phyloP scores from a whole-genome alignment of 805 yeast species.

The Candida palmyrensis region DNA sequence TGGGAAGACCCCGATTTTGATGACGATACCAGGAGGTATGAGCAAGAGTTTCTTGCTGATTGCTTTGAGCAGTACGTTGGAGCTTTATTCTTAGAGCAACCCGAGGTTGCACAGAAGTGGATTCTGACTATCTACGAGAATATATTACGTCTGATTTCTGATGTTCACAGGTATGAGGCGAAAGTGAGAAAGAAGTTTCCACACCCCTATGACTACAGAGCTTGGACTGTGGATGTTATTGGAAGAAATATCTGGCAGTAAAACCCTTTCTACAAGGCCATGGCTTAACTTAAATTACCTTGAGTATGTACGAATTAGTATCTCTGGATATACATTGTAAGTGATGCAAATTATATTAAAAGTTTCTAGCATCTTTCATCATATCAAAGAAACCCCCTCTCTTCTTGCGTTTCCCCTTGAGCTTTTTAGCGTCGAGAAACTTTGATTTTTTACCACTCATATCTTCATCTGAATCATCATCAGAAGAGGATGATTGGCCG shows the following conservation, averaged over 20 bases:
- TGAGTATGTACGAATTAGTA: not conserved
- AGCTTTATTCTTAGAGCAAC: slow-evolving; percentile 34
- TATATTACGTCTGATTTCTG: slow-evolving; percentile 24
- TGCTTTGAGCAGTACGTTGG: slow-evolving; percentile 40
- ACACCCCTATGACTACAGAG: slow-evolving; percentile 19
- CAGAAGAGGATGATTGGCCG: slow-evolving; percentile 1
- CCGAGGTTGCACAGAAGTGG: slow-evolving; percentile 29
- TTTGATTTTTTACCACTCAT: slow-evolving; percentile 10
- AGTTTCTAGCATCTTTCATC: slow-evolving; percentile 24
- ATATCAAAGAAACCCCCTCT: slow-evolving; percentile 25
- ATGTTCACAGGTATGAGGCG: slow-evolving; percentile 5
- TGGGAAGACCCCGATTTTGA: slow-evolving; percentile 8
- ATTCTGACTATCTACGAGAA: slow-evolving; percentile 25
- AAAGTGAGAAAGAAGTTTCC: slow-evolving; percentile 8
- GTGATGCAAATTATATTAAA: slow-evolving; percentile 1
- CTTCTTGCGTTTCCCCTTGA: slow-evolving; percentile 14
- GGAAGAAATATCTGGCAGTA: slow-evolving; percentile 20
- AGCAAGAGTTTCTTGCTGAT: slow-evolving; percentile 39
- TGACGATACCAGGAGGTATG: slow-evolving; percentile 21
- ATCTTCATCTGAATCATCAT: slow-evolving; percentile 8
- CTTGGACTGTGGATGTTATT: slow-evolving; percentile 29
- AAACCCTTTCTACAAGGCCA: slow-evolving; percentile 6
- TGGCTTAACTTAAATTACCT: not conserved
- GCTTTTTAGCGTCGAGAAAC: slow-evolving; percentile 22
- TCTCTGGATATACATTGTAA: slow-evolving; percentile 4